These are phyloP conservation scores for Tinospora cordifolia DNA, from an alignment of 164 flowering plant species.

Conservation along the genomic window DNA sequence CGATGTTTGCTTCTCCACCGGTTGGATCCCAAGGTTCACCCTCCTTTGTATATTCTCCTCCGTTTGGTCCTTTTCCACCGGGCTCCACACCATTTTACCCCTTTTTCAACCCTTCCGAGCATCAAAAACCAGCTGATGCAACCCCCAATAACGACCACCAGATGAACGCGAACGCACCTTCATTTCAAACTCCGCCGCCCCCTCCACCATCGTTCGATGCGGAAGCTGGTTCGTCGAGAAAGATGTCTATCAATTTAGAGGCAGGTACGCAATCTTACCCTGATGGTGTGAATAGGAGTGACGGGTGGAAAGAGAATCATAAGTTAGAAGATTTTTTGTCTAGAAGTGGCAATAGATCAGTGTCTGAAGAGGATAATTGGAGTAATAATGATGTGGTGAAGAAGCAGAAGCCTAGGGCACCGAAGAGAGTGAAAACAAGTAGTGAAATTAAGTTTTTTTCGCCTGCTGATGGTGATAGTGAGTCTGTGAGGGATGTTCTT, in stretches of 20 bases:
- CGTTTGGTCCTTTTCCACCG: conserved; percentile 55
- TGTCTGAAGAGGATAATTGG: conserved; percentile 9
- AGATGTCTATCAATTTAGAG: conserved; percentile 8
- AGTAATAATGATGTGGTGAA: conserved; percentile 7
- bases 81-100: conserved; percentile 57
- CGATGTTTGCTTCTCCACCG: conserved; percentile 48
- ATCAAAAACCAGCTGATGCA: conserved; percentile 23
- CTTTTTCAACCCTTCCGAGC: conserved; percentile 25
- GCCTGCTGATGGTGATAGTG: conserved; percentile 25
- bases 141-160: conserved; percentile 12
- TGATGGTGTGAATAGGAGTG: neutral
- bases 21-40: conserved; percentile 31
- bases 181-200: conserved; percentile 25
- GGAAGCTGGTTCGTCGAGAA: conserved; percentile 17
- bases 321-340: neutral
- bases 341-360: no score
- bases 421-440: conserved; percentile 18
- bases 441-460: conserved; percentile 8
- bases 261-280: neutral
- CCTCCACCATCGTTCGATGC: conserved; percentile 12
- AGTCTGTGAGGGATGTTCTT: conserved; percentile 23
- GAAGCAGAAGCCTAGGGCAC: conserved; percentile 16
- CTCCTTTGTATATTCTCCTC: conserved; percentile 42
- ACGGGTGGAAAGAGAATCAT: conserved; percentile 4
- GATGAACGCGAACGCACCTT: conserved; percentile 23